Evolutionary conservation across 2,329 filamentous ascomycete genomes (phyloP), one percentile per base, ranked within the genome.

Genomic region (Rutstroemia sydowiana): DNA sequence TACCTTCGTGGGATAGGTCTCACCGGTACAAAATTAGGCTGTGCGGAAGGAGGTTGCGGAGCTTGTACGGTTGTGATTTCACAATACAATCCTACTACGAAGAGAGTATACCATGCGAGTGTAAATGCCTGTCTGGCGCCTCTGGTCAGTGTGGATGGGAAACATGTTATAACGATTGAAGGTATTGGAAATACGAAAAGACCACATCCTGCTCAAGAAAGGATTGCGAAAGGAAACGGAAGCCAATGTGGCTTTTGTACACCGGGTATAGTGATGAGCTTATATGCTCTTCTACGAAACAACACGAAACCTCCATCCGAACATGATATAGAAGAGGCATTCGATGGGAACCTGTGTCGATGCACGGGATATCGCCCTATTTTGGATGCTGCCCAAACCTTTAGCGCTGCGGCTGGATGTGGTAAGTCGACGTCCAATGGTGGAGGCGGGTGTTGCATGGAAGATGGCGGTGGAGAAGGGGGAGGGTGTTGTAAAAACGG

Each of bases 161-260:
- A 98, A 68, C 93, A 98, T 77, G 89, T 97, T 64, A 91, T 98
- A 66, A 98, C 93, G 3, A 85, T 98, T 37, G 93, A 98, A 70
- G 93, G 93, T 6, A 96, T 98, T 63, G 93, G 93, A 10, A 88
- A 86, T 66, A 84, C 88, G 26, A 85, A 93, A 68, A 81, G 77
- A 39, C 93, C 93, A 5, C 93, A 98, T 72, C 88, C 92, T 2
- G 76, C 85, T 3, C 93, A 97, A 67, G 90, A 97, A 71, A 80
- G 93, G 44, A 87, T 98, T 62, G 92, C 93, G 16, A 87, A 87
- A 69, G 81, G 86, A 30, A 93, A 95, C 71, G 93, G 93, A 45
- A 95, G 88, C 61, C 92, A 98, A 68, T 98, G 84, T 68, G 84
- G 66, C 3, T 98, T 98, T 71, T 98, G 93, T 65, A 97, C 93